Conservation (phyloP, 208 protist genomes). For the Tetramitus jugosus region DNA sequence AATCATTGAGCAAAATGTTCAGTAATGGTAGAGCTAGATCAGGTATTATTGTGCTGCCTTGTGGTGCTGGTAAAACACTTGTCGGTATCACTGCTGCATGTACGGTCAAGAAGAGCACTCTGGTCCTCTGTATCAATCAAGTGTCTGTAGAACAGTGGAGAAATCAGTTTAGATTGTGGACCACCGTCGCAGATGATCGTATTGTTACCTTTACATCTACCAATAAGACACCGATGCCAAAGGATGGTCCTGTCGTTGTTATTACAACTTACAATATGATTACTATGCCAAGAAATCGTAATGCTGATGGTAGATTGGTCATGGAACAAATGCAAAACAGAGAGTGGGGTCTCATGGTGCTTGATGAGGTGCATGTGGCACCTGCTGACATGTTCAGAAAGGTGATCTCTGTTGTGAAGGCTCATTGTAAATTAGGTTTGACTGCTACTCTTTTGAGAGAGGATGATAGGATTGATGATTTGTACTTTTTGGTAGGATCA, state of each 20-base stretch:
- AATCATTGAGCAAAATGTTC: slow-evolving; percentile 74
- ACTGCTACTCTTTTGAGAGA: slow-evolving; percentile 88
- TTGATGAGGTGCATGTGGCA: slow-evolving; percentile 94
- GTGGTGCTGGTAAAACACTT: slow-evolving; percentile 99
- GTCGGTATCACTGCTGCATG: slow-evolving; percentile 91
- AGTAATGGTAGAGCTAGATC: slow-evolving; percentile 59
- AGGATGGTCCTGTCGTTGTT: slow-evolving; percentile 66
- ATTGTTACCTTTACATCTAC: not conserved
- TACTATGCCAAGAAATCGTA: slow-evolving; percentile 56
- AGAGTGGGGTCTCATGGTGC: slow-evolving; percentile 82
- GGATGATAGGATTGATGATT: slow-evolving; percentile 88
- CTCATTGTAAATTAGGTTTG: slow-evolving; percentile 95
- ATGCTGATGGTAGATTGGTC: slow-evolving; percentile 39
- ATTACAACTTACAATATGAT: slow-evolving; percentile 99
- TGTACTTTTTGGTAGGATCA: slow-evolving; percentile 97
- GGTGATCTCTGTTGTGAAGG: slow-evolving; percentile 71
- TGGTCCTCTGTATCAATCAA: slow-evolving; percentile 84
- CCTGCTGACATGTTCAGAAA: slow-evolving; percentile 89
- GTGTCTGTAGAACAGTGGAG: slow-evolving; percentile 94
- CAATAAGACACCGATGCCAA: slow-evolving; percentile 77
- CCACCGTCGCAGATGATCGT: not conserved
- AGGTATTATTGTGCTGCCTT: slow-evolving; percentile 97
- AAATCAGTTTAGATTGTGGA: slow-evolving; percentile 34
- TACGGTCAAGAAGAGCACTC: slow-evolving; percentile 84
- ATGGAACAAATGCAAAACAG: slow-evolving; percentile 33